phyloP scores from a whole-genome alignment of 257 asterid species.

The Ocimum tenuiflorum region DNA sequence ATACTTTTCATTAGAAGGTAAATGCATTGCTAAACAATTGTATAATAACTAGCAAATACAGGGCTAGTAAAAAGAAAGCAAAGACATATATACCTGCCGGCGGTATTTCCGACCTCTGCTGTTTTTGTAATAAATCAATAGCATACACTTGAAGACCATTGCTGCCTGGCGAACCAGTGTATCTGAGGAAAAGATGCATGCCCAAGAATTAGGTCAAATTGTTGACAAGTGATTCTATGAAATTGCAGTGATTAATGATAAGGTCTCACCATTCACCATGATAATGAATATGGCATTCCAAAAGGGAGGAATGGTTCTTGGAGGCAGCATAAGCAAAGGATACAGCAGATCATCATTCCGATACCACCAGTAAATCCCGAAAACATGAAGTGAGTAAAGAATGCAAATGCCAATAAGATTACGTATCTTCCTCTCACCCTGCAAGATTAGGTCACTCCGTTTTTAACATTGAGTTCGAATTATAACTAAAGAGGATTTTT shows the following conservation, averaged over 20 bases:
- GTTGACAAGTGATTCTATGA: slow-evolving; percentile 8
- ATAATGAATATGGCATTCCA: slow-evolving; percentile 84
- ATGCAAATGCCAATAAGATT: slow-evolving; percentile 42
- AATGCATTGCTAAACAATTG: not conserved
- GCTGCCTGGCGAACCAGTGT: slow-evolving; percentile 77
- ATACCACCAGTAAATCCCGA: slow-evolving; percentile 79
- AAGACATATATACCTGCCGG: slow-evolving; percentile 46
- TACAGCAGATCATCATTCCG: slow-evolving; percentile 55
- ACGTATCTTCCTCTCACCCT: slow-evolving; percentile 67
- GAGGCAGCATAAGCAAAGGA: slow-evolving; percentile 83
- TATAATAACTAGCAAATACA: not conserved
- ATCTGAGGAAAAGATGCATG: slow-evolving; percentile 35
- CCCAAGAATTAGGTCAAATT: slow-evolving; percentile 7
- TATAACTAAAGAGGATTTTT: not conserved
- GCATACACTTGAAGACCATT: slow-evolving; percentile 59
- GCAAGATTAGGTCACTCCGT: slow-evolving; percentile 25
- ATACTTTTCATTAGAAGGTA: slow-evolving; percentile 12
- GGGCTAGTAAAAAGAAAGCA: not conserved
- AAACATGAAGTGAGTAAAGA: slow-evolving; percentile 50
- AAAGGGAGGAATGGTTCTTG: slow-evolving; percentile 75
- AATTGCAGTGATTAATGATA: not conserved
- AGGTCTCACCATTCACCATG: slow-evolving; percentile 75
- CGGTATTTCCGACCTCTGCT: slow-evolving; percentile 68
- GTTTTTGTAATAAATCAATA: slow-evolving; percentile 69
- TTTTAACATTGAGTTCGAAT: slow-evolving; percentile 11